phyloP scores from a whole-genome alignment of 2,329 filamentous ascomycete species.

The Dactylellina drechsleri region DNA sequence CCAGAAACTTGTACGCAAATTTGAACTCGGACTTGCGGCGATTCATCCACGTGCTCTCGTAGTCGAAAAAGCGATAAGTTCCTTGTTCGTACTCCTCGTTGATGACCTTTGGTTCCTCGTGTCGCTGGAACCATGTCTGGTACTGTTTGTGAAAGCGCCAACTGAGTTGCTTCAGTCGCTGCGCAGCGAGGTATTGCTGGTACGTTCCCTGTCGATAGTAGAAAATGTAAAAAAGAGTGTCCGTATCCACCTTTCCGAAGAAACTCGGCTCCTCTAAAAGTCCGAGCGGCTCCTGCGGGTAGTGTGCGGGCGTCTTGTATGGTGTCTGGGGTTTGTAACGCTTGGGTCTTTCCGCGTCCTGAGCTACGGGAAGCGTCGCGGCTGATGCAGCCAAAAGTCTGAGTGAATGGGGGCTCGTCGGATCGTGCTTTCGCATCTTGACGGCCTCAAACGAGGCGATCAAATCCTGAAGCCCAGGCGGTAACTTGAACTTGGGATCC shows the following conservation, averaged over 20 bases:
- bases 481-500: constrained; percentile 76
- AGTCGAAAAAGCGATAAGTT: constrained; percentile 99
- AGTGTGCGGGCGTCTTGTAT: constrained; percentile 81
- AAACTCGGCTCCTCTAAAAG: constrained; percentile 91
- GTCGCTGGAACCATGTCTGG: constrained; percentile 98
- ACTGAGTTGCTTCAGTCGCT: constrained; percentile 96
- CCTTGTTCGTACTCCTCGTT: constrained; percentile 99
- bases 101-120: constrained; percentile 98
- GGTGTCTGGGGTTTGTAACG: constrained; percentile 85
- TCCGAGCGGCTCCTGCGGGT: constrained; percentile 88
- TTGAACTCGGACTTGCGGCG: constrained; percentile 71
- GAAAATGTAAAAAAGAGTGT: constrained; percentile 98
- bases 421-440: constrained; percentile 69
- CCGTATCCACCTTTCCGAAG: constrained; percentile 86
- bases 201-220: constrained; percentile 98
- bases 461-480: constrained; percentile 85
- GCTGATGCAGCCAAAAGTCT: constrained; percentile 80
- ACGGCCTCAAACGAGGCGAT: constrained; percentile 89
- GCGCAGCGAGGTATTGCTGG: constrained; percentile 93
- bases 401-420: constrained; percentile 71
- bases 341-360: constrained; percentile 82
- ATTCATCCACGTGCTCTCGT: constrained; percentile 87
- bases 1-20: constrained; percentile 96
- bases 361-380: constrained; percentile 75
- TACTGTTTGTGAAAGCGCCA: constrained; percentile 99